Base-by-base conservation (phyloP, 768 basidiomycete genomes). In the Tricholoma furcatifolium region DNA sequence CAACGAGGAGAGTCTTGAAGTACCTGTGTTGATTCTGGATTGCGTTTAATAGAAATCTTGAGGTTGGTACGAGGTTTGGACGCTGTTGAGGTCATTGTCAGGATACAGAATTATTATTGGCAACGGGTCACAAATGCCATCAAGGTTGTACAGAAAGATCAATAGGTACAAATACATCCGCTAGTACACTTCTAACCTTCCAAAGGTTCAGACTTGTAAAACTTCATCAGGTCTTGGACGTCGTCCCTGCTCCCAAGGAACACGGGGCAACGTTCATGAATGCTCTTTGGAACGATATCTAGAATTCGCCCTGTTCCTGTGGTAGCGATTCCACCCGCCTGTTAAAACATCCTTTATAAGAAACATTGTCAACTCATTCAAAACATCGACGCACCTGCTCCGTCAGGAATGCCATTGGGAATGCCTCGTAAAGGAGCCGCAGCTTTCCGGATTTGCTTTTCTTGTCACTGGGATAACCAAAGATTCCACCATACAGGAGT, bases 381-480 rank as follows among this genome's bases (percentile, higher is more conserved):
- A 27, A 38, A 7, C 38, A 24, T 36, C 41, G 47, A 40, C 78
- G 43, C 55, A 88, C 91, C 81, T 96, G 93, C 64, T 98, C 95
- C 2, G 85, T 93, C 67, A 98, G 71, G 74, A 87, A 95, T 8
- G 93, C 90, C 95, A 98, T 97, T 17, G 95, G 96, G 79, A 97
- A 98, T 3, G 93, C 96, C 72, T 98, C 97, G 62, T 98, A 99
- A 42, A 99, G 75, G 66, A 98, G 73, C 64, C 97, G 81, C 62
- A 99, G 78, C 74, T 99, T 99, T 43, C 97, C 96, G 51, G 73
- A 87, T 79, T 96, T 97, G 73, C 84, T 91, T 82, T 98, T 98
- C 82, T 92, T 97, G 74, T 99, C 97, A 64, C 87, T 86, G 7
- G 97, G 97, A 70, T 99, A 99, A 8, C 94, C 96, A 63, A 99